phyloP scores from a whole-genome alignment of 306 rosid genomes.

The Hippophae tibetana region DNA sequence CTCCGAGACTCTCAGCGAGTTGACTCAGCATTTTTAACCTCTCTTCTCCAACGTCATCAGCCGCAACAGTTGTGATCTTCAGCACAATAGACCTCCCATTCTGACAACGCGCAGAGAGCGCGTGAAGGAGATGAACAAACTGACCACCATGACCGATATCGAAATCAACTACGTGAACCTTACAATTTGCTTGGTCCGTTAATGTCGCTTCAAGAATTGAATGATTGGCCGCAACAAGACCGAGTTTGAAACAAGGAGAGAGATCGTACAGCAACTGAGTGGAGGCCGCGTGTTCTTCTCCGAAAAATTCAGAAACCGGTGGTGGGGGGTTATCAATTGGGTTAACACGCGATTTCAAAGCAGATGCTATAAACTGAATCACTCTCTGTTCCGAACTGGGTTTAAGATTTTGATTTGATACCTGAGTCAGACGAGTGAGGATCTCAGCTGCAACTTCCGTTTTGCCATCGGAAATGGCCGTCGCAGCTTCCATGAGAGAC shows the following conservation, averaged over 20 bases:
- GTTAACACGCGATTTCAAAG: conserved; percentile 50
- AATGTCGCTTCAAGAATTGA: conserved; percentile 72
- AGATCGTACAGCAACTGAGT: conserved; percentile 51
- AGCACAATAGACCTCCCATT: conserved; percentile 15
- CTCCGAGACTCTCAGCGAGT: conserved; percentile 24
- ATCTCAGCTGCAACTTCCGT: conserved; percentile 48
- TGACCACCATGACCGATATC: conserved; percentile 69
- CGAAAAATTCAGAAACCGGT: conserved; percentile 34
- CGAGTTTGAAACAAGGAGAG: conserved; percentile 45
- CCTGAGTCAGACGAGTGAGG: conserved; percentile 34
- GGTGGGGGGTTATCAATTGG: conserved; percentile 44
- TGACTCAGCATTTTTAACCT: conserved; percentile 30
- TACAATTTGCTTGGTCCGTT: conserved; percentile 25
- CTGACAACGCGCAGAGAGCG: conserved; percentile 29
- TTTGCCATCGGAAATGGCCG: conserved; percentile 71
- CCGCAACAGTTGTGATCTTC: conserved; percentile 44
- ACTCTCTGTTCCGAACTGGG: conserved; percentile 42
- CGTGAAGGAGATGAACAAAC: conserved; percentile 39
- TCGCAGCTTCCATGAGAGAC: conserved; percentile 59
- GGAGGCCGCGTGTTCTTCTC: conserved; percentile 50
- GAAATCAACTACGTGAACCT: conserved; percentile 69
- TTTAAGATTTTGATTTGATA: conserved; percentile 12
- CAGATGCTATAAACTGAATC: conserved; percentile 39
- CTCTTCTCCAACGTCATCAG: conserved; percentile 32
- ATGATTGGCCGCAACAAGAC: conserved; percentile 63